These are phyloP conservation scores for Hyaloscypha bicolor DNA, from an alignment of 495 filamentous ascomycete genomes.

Conservation along the genomic window DNA sequence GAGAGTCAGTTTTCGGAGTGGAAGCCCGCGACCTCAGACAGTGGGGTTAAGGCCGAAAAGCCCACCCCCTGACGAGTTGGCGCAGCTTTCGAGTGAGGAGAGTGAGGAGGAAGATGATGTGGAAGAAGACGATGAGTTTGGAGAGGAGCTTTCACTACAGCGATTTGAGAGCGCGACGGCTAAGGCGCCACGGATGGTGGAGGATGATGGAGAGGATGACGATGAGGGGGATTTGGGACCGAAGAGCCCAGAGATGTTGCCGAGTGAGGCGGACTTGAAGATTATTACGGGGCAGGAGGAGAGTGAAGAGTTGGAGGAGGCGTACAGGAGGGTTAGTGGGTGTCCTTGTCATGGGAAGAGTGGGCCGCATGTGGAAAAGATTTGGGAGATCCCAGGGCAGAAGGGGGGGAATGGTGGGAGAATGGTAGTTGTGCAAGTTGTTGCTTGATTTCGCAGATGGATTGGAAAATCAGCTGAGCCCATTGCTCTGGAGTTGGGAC, in stretches of 20 bases:
- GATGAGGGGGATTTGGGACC: constrained; percentile 10
- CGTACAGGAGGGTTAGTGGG: constrained; percentile 11
- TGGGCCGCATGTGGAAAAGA: constrained; percentile 11
- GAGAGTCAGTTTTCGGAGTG: background rate
- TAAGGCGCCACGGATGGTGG: constrained; percentile 16
- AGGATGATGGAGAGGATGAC: constrained; percentile 6
- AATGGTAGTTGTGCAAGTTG: constrained; percentile 15
- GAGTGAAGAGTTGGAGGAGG: constrained; percentile 10
- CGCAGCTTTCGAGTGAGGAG: background rate
- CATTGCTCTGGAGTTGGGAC: too few relatives aligned
- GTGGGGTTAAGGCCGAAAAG: constrained; percentile 9
- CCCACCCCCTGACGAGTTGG: constrained; percentile 5
- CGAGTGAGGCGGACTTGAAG: constrained; percentile 15
- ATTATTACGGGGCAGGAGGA: constrained; percentile 9
- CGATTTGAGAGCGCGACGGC: constrained; percentile 17
- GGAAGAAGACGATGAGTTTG: constrained; percentile 12
- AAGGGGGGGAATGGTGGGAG: background rate
- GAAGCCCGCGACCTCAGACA: background rate
- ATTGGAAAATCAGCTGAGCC: background rate
- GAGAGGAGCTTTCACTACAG: constrained; percentile 2
- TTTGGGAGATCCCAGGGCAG: constrained; percentile 21
- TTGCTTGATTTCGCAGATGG: background rate
- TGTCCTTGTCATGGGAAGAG: constrained; percentile 21
- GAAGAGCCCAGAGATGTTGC: background rate
- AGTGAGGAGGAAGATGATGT: constrained; percentile 13